Base-by-base conservation (phyloP, 371 early-diverging fungal species). In the Mucor circinelloides region DNA sequence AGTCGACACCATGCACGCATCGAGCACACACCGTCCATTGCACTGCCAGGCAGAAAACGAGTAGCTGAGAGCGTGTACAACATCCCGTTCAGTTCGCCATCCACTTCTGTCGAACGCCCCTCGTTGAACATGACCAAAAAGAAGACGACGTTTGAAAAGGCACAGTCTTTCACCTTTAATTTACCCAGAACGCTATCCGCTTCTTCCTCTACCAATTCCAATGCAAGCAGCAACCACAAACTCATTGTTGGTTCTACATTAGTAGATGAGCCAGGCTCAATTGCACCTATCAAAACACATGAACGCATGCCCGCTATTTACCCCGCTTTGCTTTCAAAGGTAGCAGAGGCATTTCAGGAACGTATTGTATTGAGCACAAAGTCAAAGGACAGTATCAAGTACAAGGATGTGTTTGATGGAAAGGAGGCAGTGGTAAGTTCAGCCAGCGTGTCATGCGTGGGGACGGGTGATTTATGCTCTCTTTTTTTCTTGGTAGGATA, bases 291-390 rank as follows among this genome's bases (percentile, higher is more conserved):
- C 27, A 52, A 27, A 25, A 27, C 52, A 25, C 25, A 27, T 6
- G 52, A 52, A 27, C 52, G 25, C 23, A n/a, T 21, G 27, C 19
- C 32, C 8, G 77, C 81, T 50, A 84, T 93, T 42, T 91, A 95
- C 58, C 93, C 95, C 5, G 95, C 95, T 3, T 75, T 95, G 68
- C 86, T 95, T 12, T 93, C 94, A 5, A 82, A 90, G 46, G 91
- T 95, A 15, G 92, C 95, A 3, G 78, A 79, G n/a, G 87, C 89
- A 2, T 93, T 96, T 70, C 82, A 84, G 23, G 83, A 83, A 30
- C 71, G 84, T 7, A 76, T 84, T 15, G 73, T 78, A 7, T 57
- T 75, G 19, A 66, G 77, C 36, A 87, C 89, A 4, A 88, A 90
- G 46, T 80, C 82, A 40, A 93, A 93, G 67, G 93, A 96, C 65